A percentile compares a stretch with the other conserved stretches of the same genome.
phyloP scores from a whole-genome alignment of 2,329 filamentous ascomycete genomes.

The Fusarium robinianum region DNA sequence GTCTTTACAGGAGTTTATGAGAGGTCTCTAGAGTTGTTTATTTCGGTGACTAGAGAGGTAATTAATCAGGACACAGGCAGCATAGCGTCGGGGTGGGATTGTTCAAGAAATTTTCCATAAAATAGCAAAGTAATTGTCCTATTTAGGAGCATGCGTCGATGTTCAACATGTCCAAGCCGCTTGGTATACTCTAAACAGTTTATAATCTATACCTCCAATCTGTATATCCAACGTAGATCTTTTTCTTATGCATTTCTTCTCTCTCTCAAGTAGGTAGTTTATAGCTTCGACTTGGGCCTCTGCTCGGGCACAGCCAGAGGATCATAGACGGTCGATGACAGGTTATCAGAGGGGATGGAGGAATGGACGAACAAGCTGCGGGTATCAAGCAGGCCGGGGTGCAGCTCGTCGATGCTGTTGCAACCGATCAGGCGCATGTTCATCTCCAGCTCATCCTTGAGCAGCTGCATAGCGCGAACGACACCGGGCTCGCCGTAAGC shows the following conservation, averaged over 20 bases:
- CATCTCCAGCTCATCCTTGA: conserved; percentile 98
- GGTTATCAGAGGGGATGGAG: conserved; percentile 54
- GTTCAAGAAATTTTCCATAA: conserved; percentile 5
- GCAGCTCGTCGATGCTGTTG: conserved; percentile 73
- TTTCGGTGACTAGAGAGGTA: neutral
- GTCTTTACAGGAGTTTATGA: conserved; percentile 77
- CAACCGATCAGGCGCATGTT: conserved; percentile 94
- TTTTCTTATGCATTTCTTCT: neutral
- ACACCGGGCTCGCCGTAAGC: conserved; percentile 87
- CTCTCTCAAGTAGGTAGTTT: conserved; percentile 15
- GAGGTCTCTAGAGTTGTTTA: conserved; percentile 54
- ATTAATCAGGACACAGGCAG: conserved; percentile 8
- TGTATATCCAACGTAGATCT: conserved; percentile 5
- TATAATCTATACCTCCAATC: conserved; percentile 21
- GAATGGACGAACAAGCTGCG: conserved; percentile 65
- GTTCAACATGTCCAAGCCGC: conserved; percentile 11
- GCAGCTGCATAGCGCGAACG: conserved; percentile 86
- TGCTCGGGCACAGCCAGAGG: conserved; percentile 57
- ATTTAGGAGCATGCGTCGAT: no score
- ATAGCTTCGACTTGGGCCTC: conserved; percentile 58
- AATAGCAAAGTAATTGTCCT: conserved; percentile 3
- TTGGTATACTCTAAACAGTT: conserved; percentile 23
- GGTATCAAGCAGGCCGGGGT: conserved; percentile 78
- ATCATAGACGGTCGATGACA: conserved; percentile 58
- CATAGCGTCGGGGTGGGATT: conserved; percentile 14